phyloP scores from a whole-genome alignment of 2,329 filamentous ascomycete genomes.

The Colletotrichum sp. region DNA sequence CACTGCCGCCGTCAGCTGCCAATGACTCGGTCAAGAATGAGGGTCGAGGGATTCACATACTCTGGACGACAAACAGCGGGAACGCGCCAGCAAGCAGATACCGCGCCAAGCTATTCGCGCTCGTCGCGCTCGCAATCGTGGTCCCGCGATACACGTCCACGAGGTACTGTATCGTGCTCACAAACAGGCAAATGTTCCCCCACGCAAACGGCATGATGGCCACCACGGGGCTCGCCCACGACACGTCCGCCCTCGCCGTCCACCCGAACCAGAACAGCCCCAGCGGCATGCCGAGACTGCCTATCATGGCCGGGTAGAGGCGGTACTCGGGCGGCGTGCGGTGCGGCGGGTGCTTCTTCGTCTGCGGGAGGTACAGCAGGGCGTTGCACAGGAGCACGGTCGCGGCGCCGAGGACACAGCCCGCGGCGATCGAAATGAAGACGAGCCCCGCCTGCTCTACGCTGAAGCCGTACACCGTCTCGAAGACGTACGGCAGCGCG shows the following conservation, averaged over 20 bases:
- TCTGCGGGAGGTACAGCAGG: slow-evolving; percentile 44
- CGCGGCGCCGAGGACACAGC: slow-evolving; percentile 46
- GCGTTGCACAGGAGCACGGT: slow-evolving; percentile 46
- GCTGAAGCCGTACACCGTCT: slow-evolving; percentile 47
- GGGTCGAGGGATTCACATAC: slow-evolving; percentile 33
- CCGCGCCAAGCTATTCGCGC: slow-evolving; percentile 62
- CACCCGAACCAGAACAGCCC: slow-evolving; percentile 69
- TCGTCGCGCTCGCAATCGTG: slow-evolving; percentile 62
- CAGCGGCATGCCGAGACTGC: slow-evolving; percentile 56
- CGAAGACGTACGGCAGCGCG: slow-evolving; percentile 54
- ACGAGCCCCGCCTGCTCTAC: slow-evolving; percentile 47
- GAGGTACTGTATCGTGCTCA: slow-evolving; percentile 56
- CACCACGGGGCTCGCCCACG: slow-evolving; percentile 55
- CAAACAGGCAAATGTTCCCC: slow-evolving; percentile 65
- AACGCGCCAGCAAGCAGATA: slow-evolving; percentile 63
- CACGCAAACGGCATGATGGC: slow-evolving; percentile 62
- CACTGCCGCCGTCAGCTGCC: slow-evolving; percentile 32
- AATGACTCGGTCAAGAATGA: neutral
- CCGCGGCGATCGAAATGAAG: slow-evolving; percentile 49
- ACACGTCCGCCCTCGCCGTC: slow-evolving; percentile 49
- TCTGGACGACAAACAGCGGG: slow-evolving; percentile 65
- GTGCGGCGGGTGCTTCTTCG: slow-evolving; percentile 33
- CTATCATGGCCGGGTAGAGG: slow-evolving; percentile 62
- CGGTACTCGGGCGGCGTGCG: slow-evolving; percentile 59
- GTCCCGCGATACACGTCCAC: slow-evolving; percentile 60